These are phyloP conservation scores for Plasmodium relictum DNA, from an alignment of 169 alveolate genomes.

Conservation along the genomic window DNA sequence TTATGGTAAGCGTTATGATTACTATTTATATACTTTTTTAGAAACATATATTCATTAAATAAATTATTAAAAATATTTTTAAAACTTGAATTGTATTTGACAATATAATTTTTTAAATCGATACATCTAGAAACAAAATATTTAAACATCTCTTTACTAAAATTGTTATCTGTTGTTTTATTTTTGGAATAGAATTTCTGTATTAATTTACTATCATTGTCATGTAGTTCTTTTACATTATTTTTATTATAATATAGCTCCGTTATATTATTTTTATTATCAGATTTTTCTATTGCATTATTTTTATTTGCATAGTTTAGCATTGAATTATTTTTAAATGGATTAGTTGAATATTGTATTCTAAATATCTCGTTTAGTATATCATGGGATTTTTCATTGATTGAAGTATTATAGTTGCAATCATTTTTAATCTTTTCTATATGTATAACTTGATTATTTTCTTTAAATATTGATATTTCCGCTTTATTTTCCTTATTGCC, in stretches of 20 bases:
- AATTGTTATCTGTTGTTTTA: neutral
- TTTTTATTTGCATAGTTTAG: neutral
- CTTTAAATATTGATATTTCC: too few relatives aligned
- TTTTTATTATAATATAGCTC: neutral
- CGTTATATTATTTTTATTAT: neutral
- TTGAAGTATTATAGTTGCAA: too few relatives aligned
- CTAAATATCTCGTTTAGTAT: neutral
- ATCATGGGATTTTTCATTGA: neutral
- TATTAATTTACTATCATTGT: neutral
- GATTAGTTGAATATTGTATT: constrained; percentile 7
- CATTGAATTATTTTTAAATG: neutral
- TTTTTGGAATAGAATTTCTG: neutral
- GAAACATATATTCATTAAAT: constrained; percentile 54
- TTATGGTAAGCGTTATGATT: constrained; percentile 58
- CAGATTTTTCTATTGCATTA: constrained; percentile 10
- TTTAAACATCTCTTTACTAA: constrained; percentile 11
- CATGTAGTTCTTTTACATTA: neutral
- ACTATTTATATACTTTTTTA: constrained; percentile 38
- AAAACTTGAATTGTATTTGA: constrained; percentile 7
- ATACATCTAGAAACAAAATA: constrained; percentile 26
- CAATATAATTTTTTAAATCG: constrained; percentile 43
- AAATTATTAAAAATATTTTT: constrained; percentile 34
- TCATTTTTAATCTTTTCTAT: too few relatives aligned
- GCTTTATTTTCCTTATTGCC: too few relatives aligned
- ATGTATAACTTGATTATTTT: too few relatives aligned